phyloP scores from a whole-genome alignment of 768 basidiomycete species.

The Crucibulum laeve region DNA sequence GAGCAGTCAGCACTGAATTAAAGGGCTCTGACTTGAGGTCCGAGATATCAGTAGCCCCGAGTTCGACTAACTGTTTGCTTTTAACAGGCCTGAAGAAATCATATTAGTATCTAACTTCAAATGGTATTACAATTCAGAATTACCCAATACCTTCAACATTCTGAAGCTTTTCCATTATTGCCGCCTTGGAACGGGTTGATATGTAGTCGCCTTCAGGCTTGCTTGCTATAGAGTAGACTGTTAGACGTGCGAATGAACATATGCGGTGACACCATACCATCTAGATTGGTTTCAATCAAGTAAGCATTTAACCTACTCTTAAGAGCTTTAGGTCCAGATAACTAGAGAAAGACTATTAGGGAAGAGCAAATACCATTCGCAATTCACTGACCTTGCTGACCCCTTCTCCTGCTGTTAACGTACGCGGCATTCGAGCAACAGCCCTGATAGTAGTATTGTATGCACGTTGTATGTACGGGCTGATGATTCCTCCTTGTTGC shows the following conservation, averaged over 20 bases:
- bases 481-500: no score
- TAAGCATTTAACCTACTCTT: no score
- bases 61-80: constrained; percentile 42
- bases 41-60: constrained; percentile 41
- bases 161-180: constrained; percentile 16
- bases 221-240: constrained; percentile 14
- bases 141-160: constrained; percentile 47
- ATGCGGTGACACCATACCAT: constrained; percentile 9
- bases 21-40: constrained; percentile 37
- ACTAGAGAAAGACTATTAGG: no score
- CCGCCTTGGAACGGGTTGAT: neutral
- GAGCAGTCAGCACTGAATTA: constrained; percentile 27
- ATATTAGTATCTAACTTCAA: constrained; percentile 1
- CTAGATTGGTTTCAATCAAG: no score
- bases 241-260: neutral
- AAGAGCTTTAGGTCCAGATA: no score
- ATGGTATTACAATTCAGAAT: constrained; percentile 3
- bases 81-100: constrained; percentile 20
- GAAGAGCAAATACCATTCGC: no score
- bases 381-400: no score
- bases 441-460: no score
- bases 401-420: no score
- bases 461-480: no score
- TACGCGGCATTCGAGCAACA: no score
- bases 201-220: neutral